Conservation (phyloP, 495 filamentous ascomycete genomes). For the Halenospora varia region DNA sequence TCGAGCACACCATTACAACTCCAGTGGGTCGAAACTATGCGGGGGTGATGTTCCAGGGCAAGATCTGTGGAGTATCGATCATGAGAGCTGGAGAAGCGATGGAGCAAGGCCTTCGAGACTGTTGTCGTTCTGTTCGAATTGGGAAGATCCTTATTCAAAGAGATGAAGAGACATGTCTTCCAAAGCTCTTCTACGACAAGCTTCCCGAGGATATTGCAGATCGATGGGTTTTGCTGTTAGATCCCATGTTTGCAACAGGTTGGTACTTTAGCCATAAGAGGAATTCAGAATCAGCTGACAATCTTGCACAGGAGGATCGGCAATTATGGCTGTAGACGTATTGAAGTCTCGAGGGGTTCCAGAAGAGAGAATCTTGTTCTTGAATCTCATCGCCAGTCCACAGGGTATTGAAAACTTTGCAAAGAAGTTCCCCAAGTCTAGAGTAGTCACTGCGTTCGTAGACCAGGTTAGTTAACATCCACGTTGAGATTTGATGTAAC, state of each 20-base stretch:
- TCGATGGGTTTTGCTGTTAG: constrained; percentile 90
- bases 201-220: constrained; percentile 89
- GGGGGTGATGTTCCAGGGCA: constrained; percentile 92
- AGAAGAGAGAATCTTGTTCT: constrained; percentile 89
- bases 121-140: constrained; percentile 92
- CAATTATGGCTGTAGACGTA: constrained; percentile 93
- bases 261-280: constrained; percentile 22
- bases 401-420: constrained; percentile 89
- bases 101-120: constrained; percentile 95
- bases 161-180: constrained; percentile 90
- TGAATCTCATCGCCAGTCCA: constrained; percentile 94
- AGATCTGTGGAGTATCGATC: constrained; percentile 97
- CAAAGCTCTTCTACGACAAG: constrained; percentile 95
- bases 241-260: constrained; percentile 99
- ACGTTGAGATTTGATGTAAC: not conserved
- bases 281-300: not conserved
- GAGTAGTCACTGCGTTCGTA: constrained; percentile 95
- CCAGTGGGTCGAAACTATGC: constrained; percentile 86
- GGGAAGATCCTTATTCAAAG: constrained; percentile 98
- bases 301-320: constrained; percentile 69
- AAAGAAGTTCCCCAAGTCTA: constrained; percentile 82
- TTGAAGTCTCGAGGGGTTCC: constrained; percentile 85
- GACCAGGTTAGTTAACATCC: constrained; percentile 59
- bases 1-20: constrained; percentile 82
- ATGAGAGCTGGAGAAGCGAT: constrained; percentile 98